Evolutionary conservation across 148 eudicot genomes (phyloP).

Genomic region (Nepenthes mirabilis): DNA sequence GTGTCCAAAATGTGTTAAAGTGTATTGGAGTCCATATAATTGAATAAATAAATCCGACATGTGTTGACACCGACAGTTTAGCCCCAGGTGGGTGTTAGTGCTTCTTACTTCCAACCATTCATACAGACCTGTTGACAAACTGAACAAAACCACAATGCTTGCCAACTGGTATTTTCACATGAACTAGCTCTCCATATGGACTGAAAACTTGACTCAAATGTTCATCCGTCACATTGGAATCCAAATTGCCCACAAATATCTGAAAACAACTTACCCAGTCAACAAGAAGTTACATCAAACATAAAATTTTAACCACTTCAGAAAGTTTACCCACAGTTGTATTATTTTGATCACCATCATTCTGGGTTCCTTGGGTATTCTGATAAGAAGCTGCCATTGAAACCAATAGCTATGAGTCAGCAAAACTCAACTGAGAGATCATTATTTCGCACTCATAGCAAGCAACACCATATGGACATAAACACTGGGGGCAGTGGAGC

Average conservation of each 20-base stretch:
- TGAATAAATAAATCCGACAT: too few relatives aligned
- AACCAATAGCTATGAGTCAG: slow-evolving; percentile 5
- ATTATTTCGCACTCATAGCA: background rate
- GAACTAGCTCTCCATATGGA: slow-evolving; percentile 64
- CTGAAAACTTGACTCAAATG: slow-evolving; percentile 69
- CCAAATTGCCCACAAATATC: slow-evolving; percentile 94
- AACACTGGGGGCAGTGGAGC: too few relatives aligned
- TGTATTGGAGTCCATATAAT: too few relatives aligned
- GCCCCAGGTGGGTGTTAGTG: too few relatives aligned
- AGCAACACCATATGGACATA: background rate
- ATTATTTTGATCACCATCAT: slow-evolving; percentile 85
- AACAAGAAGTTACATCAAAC: slow-evolving; percentile 3
- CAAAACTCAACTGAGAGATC: background rate
- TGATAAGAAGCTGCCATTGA: slow-evolving; percentile 65
- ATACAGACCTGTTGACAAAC: slow-evolving; percentile 60
- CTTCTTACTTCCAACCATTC: background rate
- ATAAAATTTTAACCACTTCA: background rate
- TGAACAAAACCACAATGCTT: slow-evolving; percentile 98
- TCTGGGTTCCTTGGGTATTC: slow-evolving; percentile 59
- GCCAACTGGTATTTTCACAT: slow-evolving; percentile 91
- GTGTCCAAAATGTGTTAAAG: too few relatives aligned
- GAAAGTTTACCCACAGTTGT: slow-evolving; percentile 67
- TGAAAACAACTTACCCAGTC: slow-evolving; percentile 19
- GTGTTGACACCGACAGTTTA: too few relatives aligned
- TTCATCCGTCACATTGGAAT: slow-evolving; percentile 69